These are phyloP conservation scores for Viola pubescens DNA, from an alignment of 441 rosid genomes.

Conservation along the genomic window DNA sequence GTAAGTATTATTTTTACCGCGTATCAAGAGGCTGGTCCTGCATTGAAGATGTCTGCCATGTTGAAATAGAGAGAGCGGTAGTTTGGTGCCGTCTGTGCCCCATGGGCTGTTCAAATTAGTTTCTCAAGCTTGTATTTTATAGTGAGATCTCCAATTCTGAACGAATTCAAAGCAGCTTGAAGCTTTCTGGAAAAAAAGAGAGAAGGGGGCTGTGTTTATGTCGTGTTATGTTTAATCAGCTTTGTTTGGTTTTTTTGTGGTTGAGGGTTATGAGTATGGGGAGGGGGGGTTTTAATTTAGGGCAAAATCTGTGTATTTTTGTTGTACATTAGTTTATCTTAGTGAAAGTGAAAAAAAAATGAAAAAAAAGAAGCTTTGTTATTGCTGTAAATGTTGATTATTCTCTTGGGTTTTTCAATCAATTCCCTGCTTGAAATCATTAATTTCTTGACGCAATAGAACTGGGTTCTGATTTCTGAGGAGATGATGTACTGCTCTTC, in stretches of 20 bases:
- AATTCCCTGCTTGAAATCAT: too few species aligned
- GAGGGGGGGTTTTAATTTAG: slow-evolving; percentile 23
- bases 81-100: slow-evolving; percentile 38
- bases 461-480: too few species aligned
- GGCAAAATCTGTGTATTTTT: slow-evolving; percentile 18
- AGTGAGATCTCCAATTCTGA: slow-evolving; percentile 10
- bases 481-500: too few species aligned
- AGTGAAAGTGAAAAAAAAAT: slow-evolving; percentile 2
- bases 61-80: slow-evolving; percentile 25
- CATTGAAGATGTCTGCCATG: slow-evolving; percentile 22
- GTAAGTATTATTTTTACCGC: slow-evolving; percentile 17
- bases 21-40: slow-evolving; percentile 23
- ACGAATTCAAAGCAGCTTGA: slow-evolving; percentile 19
- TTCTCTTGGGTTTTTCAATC: too few species aligned
- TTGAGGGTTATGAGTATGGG: slow-evolving; percentile 17
- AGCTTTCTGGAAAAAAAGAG: slow-evolving; percentile 14
- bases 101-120: slow-evolving; percentile 25
- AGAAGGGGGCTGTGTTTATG: slow-evolving; percentile 24
- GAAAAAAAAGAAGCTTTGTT: slow-evolving; percentile 13
- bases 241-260: slow-evolving; percentile 19
- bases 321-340: slow-evolving; percentile 31
- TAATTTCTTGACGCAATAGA: too few species aligned
- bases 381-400: slow-evolving; percentile 10
- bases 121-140: slow-evolving; percentile 18
- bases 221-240: slow-evolving; percentile 13